Percentiles rank a stretch among this genome's conserved stretches.
Conservation (phyloP, 2,329 filamentous ascomycete genomes). For the Monilinia vaccinii-corymbosi region DNA sequence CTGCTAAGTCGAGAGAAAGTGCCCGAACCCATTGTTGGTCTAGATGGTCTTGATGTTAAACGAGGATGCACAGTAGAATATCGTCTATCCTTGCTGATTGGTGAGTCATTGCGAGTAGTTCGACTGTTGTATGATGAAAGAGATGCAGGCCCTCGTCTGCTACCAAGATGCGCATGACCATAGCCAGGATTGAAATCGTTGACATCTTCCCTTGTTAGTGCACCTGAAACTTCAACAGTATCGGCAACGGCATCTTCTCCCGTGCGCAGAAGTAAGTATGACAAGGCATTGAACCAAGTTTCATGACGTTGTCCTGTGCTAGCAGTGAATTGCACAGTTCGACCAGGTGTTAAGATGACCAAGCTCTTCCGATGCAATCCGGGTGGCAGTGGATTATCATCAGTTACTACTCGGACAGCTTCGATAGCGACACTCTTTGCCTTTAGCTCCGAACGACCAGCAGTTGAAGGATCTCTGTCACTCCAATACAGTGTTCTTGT, state of each 20-base stretch:
- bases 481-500: constrained; percentile 97
- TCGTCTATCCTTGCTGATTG: constrained; percentile 30
- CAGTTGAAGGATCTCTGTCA: constrained; percentile 72
- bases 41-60: constrained; percentile 21
- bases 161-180: constrained; percentile 26
- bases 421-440: constrained; percentile 92
- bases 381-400: constrained; percentile 92
- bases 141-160: constrained; percentile 51
- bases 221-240: constrained; percentile 48
- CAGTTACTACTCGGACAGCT: constrained; percentile 76
- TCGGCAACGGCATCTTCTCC: constrained; percentile 50
- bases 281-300: constrained; percentile 96
- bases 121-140: constrained; percentile 75
- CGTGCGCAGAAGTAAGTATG: constrained; percentile 79
- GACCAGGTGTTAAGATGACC: constrained; percentile 79
- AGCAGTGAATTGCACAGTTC: constrained; percentile 88
- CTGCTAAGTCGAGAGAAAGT: constrained; percentile 51
- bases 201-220: constrained; percentile 51
- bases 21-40: constrained; percentile 28
- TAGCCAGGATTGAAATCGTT: constrained; percentile 71
- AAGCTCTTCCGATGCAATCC: constrained; percentile 92
- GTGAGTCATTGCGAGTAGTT: constrained; percentile 57
- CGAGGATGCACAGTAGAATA: constrained; percentile 14
- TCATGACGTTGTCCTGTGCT: constrained; percentile 90
- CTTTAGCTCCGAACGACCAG: constrained; percentile 64